Evolutionary conservation across 2,329 filamentous ascomycete genomes (phyloP).

Genomic region (Verticillium dahliae): DNA sequence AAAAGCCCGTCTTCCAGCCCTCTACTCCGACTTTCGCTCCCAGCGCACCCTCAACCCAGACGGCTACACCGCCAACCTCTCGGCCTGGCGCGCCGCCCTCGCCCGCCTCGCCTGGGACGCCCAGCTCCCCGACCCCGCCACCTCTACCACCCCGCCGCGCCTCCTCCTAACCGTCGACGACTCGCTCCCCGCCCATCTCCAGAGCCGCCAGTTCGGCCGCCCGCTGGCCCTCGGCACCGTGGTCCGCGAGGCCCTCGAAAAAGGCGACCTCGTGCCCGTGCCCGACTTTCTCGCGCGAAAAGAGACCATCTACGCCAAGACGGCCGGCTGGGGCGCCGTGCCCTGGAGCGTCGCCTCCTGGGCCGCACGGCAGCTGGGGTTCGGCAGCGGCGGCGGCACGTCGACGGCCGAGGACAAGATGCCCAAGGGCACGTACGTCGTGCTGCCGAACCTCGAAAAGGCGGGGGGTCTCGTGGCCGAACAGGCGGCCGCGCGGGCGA

Average conservation of each 20-base stretch:
- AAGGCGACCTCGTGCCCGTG: slow-evolving; percentile 63
- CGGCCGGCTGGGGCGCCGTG: slow-evolving; percentile 59
- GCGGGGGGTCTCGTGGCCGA: slow-evolving; percentile 48
- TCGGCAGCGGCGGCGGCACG: slow-evolving; percentile 41
- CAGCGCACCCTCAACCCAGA: slow-evolving; percentile 76
- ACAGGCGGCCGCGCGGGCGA: slow-evolving; percentile 18
- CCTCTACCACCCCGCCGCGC: slow-evolving; percentile 31
- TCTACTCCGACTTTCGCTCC: slow-evolving; percentile 79
- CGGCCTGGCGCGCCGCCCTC: slow-evolving; percentile 72
- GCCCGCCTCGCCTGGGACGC: slow-evolving; percentile 62
- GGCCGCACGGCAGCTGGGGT: slow-evolving; percentile 65
- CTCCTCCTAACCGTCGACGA: slow-evolving; percentile 52
- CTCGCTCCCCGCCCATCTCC: slow-evolving; percentile 62
- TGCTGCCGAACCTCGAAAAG: slow-evolving; percentile 56
- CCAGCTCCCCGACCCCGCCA: slow-evolving; percentile 25
- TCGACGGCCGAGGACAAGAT: slow-evolving; percentile 44
- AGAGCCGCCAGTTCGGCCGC: slow-evolving; percentile 70
- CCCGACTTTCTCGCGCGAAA: slow-evolving; percentile 58
- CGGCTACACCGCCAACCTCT: slow-evolving; percentile 73
- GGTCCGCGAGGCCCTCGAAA: slow-evolving; percentile 64
- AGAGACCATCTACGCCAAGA: slow-evolving; percentile 65
- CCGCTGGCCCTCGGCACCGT: slow-evolving; percentile 77
- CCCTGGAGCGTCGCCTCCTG: slow-evolving; percentile 69
- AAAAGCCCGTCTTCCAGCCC: slow-evolving; percentile 71
- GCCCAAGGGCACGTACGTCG: slow-evolving; percentile 56